Evolutionary conservation across 352 stramenopile genomes (phyloP).

Genomic region (Aphanomyces euteiches): DNA sequence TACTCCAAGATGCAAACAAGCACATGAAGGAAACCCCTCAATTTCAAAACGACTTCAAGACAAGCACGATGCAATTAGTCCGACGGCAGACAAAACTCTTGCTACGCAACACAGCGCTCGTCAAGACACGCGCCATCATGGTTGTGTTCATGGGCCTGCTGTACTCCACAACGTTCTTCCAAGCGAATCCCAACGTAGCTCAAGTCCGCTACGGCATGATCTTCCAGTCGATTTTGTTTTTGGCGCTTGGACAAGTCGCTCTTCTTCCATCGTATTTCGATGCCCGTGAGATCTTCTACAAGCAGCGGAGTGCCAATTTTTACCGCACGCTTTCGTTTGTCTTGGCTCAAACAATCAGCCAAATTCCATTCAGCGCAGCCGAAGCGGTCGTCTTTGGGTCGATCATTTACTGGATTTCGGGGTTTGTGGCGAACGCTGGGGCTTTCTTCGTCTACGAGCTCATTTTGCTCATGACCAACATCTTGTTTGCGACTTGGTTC

Average conservation of each 20-base stretch:
- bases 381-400: too few relatives aligned
- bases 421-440: conserved; percentile 28
- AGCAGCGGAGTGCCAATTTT: too few relatives aligned
- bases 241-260: conserved; percentile 44
- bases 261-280: conserved; percentile 44
- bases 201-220: conserved; percentile 57
- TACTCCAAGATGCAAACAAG: not conserved
- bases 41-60: not conserved
- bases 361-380: conserved; percentile 33
- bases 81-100: conserved; percentile 55
- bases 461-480: too few relatives aligned
- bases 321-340: too few relatives aligned
- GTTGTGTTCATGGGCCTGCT: conserved; percentile 42
- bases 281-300: too few relatives aligned
- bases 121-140: conserved; percentile 40
- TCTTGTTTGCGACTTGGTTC: too few relatives aligned
- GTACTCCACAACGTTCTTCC: conserved; percentile 42
- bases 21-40: not conserved
- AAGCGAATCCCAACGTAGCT: conserved; percentile 37
- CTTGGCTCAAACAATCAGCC: too few relatives aligned
- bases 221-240: conserved; percentile 58
- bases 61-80: conserved; percentile 35
- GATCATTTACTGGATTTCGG: conserved; percentile 60
- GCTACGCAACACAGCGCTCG: conserved; percentile 39
- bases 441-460: not conserved